Evolutionary conservation across 73 alveolate species (phyloP).

Genomic region (Effrenium voratum): DNA sequence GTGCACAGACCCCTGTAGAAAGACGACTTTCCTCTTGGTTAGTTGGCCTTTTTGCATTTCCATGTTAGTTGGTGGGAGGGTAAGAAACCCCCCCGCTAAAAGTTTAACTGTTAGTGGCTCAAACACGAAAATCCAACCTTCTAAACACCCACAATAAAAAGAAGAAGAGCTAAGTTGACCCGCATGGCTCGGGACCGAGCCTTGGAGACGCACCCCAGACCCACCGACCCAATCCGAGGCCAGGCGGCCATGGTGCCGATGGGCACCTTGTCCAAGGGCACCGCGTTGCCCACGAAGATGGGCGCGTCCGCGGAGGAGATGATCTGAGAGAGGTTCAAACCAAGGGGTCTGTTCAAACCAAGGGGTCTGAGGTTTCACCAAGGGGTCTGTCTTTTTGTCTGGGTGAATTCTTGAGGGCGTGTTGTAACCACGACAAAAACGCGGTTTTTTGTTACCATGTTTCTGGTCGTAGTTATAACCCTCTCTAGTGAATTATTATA

Average conservation of each 20-base stretch:
- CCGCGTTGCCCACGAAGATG: slow-evolving; percentile 84
- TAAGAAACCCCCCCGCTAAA: too few relatives aligned
- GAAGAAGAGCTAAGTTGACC: background rate
- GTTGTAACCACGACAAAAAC: background rate
- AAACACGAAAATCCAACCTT: too few relatives aligned
- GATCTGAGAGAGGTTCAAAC: background rate
- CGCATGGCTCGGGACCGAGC: too few relatives aligned
- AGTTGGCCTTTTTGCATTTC: too few relatives aligned
- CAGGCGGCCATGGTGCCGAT: slow-evolving; percentile 72
- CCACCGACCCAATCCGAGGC: background rate
- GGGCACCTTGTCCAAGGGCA: slow-evolving; percentile 88
- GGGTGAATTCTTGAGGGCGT: background rate
- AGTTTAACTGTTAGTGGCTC: too few relatives aligned
- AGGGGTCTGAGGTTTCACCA: background rate
- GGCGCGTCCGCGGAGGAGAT: slow-evolving; percentile 69
- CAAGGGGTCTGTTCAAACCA: background rate
- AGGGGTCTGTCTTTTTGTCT: background rate
- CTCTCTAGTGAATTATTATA: background rate
- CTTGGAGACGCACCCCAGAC: background rate
- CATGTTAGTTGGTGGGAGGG: too few relatives aligned
- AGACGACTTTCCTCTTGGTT: too few relatives aligned
- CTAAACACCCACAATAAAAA: background rate
- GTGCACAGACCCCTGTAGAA: too few relatives aligned
- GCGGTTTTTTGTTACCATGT: background rate
- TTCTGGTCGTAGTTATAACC: background rate